Evolutionary conservation across 2,329 filamentous ascomycete species (phyloP), one percentile per base, ranked within the genome.

Genomic region (Neurospora crassa): DNA sequence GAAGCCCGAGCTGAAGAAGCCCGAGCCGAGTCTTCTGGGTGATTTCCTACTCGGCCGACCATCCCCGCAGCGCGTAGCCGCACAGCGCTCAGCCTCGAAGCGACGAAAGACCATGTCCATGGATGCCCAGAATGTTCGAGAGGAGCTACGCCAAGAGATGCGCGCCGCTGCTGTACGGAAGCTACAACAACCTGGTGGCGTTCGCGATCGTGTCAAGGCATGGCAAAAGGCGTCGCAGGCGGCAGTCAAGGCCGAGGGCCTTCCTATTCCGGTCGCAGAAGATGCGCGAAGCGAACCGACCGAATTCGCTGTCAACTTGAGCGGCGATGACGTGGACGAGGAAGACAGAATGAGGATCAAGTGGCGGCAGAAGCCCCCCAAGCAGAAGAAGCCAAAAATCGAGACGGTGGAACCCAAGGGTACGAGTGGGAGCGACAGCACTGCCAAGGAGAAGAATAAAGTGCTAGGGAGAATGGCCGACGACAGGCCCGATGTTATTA

Each of bases 141-240:
- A 85, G 42, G 80, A 87, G 78, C 77, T 84, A 81, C 77, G 83
- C 81, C 79, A 80, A 67, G 86, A 88, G 75, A 88, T 88, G 86
- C 86, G 86, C 69, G 83, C 89, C 75, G 87, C 83, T 7, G 80
- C 84, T n/a, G 87, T 86, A 69, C 85, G 81, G 78, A 89, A 83
- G 80, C 84, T 88, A 75, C 89, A 83, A 81, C 87, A 83, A 77
- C 91, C 88, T 0, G 86, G 87, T 3, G 88, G 88, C n/a, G 91
- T 96, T 68, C 88, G 88, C 73, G 91, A 92, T 75, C 90, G 94
- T 77, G 92, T 97, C 70, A 91, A 90, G 76, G 87, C 90, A 80
- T 97, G 94, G 94, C 93, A 97, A 80, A 91, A 91, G 78, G 85
- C 90, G 75, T 93, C 91, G 77, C 91, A 90, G 42, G 86, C 87